Evolutionary conservation across 1,284 basidiomycete species (phyloP).

Genomic region (Apiotrichum veenhuisii): DNA sequence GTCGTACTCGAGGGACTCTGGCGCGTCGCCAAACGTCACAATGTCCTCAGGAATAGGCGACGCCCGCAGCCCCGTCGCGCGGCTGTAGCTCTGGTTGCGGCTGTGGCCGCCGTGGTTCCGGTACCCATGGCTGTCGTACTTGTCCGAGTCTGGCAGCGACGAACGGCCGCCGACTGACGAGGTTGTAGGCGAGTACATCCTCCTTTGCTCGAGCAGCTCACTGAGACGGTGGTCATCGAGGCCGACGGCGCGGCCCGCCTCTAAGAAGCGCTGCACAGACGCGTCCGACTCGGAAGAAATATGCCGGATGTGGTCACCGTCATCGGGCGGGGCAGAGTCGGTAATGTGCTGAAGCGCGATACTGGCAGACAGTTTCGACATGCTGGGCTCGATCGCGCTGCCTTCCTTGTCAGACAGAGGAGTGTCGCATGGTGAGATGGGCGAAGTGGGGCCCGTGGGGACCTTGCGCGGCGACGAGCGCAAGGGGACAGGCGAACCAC

Average conservation of each 20-base stretch:
- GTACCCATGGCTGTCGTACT: not conserved
- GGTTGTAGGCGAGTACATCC: conserved; percentile 1
- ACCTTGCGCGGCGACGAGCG: not conserved
- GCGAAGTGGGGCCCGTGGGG: not conserved
- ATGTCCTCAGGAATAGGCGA: conserved; percentile 13
- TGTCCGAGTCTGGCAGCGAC: not conserved
- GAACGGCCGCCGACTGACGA: conserved; percentile 7
- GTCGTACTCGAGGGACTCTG: not conserved
- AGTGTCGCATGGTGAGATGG: not conserved
- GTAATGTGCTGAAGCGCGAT: not conserved
- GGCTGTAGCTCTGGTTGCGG: not conserved
- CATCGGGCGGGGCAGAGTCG: not conserved
- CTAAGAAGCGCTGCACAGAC: conserved; percentile 30
- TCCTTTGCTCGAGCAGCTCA: conserved; percentile 31
- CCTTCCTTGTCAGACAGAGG: not conserved
- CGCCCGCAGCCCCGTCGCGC: not conserved
- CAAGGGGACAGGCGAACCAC: not conserved
- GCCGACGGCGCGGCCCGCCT: conserved; percentile 38
- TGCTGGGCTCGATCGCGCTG: not conserved
- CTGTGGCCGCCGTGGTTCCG: not conserved
- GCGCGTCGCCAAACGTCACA: not conserved
- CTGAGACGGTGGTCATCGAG: conserved; percentile 35
- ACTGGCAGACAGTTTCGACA: not conserved
- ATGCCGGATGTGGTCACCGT: not conserved
- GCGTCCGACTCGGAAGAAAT: not conserved